phyloP scores from a whole-genome alignment of 202 grass and related monocot genomes.

The Setaria viridis region DNA sequence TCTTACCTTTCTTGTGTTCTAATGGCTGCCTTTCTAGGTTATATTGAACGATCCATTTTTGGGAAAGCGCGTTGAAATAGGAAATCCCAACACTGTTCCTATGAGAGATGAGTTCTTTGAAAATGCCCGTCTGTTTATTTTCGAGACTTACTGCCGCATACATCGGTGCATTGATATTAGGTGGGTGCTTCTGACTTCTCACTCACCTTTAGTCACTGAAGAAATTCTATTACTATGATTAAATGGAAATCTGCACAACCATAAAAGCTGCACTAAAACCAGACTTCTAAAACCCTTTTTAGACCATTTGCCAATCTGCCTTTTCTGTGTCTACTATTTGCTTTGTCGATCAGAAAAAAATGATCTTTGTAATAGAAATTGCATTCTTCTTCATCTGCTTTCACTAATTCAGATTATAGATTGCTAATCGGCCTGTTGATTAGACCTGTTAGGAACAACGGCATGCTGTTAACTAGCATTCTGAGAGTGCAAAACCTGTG shows the following conservation, averaged over 20 bases:
- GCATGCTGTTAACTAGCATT: not conserved
- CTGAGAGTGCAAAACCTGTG: not conserved
- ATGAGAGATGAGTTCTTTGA: slow-evolving; percentile 94
- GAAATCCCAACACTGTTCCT: slow-evolving; percentile 65
- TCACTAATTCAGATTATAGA: not conserved
- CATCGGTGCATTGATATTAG: slow-evolving; percentile 91
- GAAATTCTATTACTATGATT: not conserved
- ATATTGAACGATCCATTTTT: slow-evolving; percentile 93
- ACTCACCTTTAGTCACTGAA: not conserved
- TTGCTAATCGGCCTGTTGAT: not conserved
- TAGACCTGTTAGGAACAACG: not conserved
- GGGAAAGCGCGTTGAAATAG: slow-evolving; percentile 62
- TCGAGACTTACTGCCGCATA: slow-evolving; percentile 86
- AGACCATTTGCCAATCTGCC: not conserved
- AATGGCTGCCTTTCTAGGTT: slow-evolving; percentile 55
- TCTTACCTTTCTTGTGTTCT: not conserved
- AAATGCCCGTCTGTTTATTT: slow-evolving; percentile 88
- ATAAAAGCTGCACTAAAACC: not conserved
- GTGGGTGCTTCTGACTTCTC: slow-evolving; percentile 34
- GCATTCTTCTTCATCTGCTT: not conserved
- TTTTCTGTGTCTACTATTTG: not conserved
- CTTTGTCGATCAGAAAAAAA: not conserved
- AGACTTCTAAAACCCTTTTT: not conserved
- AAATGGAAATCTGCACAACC: not conserved
- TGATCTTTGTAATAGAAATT: not conserved